Base-by-base conservation (phyloP, 148 eudicot genomes). In the Rheum nobile region DNA sequence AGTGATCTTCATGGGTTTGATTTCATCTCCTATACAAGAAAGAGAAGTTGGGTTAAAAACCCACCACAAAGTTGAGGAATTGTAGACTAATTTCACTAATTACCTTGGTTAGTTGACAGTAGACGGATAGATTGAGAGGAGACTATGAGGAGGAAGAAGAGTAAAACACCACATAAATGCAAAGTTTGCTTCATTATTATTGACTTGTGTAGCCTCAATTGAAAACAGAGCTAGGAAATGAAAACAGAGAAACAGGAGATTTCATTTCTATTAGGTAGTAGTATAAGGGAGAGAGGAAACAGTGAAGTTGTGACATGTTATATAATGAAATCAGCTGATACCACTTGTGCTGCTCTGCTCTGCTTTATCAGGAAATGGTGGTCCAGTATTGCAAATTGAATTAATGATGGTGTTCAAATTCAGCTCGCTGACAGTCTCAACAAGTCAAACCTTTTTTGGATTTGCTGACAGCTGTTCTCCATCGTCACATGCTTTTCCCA, bases 401-500 rank as follows among this genome's bases (percentile, higher is more conserved):
- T 54, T 61, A 61, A 67, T 57, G 19, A 14, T 4, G 16, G 35
- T 39, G 39, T 44, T 57, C 43, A 35, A 67, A 19, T 57, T 29
- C 8, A 32, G 47, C 16, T 24, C 41, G 71, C 75, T 50, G 78
- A 76, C 81, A 83, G 74, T 47, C 32, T 77, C 21, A 70, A 63
- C 21, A 80, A 80, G 86, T 81, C 86, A 83, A n/a, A 83, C 86
- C 76, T 5, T 72, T 41, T 78, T 81, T 75, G 74, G 79, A 76
- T 77, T 38, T 80, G 73, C 67, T 80, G 83, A 80, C 79, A 77
- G 83, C 85, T 83, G 85, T 78, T 69, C 22, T 75, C 75, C 79
- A 80, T 37, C 0, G 1, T 80, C 80, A 80, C 83, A 65, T 74
- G 80, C 0, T 35, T 17, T 67, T 67, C 2, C 83, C 75, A 77